Conservation (phyloP, 768 basidiomycete genomes). For the Pisolithus albus region DNA sequence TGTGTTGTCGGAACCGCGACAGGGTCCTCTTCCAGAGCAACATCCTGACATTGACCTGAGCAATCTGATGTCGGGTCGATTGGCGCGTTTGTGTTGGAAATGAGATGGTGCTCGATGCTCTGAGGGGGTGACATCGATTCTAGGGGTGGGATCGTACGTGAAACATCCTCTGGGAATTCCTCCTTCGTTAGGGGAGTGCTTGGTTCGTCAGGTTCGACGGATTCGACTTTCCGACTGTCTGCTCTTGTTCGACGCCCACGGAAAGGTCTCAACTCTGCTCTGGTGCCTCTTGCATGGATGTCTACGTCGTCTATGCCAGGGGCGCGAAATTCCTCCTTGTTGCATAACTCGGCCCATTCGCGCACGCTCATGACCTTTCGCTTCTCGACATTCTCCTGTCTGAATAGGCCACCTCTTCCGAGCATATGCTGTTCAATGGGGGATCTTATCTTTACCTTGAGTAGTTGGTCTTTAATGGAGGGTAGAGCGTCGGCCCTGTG, state of each 20-base stretch:
- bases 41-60: conserved; percentile 6
- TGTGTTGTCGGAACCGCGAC: conserved; percentile 3
- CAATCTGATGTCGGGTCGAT: not conserved
- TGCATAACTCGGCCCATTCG: conserved; percentile 80
- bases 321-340: conserved; percentile 62
- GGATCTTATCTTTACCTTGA: conserved; percentile 68
- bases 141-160: not conserved
- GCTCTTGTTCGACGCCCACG: conserved; percentile 41
- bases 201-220: conserved; percentile 37
- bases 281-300: conserved; percentile 37
- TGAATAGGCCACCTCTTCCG: conserved; percentile 80
- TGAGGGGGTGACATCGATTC: conserved; percentile 24
- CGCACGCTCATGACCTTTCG: conserved; percentile 75
- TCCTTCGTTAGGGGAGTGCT: conserved; percentile 32
- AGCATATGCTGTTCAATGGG: conserved; percentile 94
- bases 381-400: conserved; percentile 88
- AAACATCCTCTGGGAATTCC: not conserved
- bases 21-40: conserved; percentile 12
- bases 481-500: conserved; percentile 68
- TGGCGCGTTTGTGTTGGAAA: conserved; percentile 11
- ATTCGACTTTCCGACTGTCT: conserved; percentile 32
- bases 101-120: conserved; percentile 17
- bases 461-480: conserved; percentile 61
- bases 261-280: conserved; percentile 28
- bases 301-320: conserved; percentile 69